Base-by-base conservation (phyloP, 2,329 filamentous ascomycete species). In the Arachnomyces sp. region DNA sequence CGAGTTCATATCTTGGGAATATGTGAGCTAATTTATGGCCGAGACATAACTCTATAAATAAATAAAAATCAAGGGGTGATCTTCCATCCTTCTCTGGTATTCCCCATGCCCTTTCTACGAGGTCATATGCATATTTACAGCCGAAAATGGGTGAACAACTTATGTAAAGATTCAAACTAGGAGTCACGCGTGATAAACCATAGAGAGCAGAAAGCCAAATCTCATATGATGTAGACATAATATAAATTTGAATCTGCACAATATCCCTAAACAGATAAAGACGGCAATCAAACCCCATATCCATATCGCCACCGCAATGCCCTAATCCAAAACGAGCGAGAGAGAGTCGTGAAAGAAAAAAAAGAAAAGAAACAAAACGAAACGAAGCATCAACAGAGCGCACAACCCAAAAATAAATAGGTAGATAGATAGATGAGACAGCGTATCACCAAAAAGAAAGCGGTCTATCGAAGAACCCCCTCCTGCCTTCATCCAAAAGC, bases 1-100 rank as follows among this genome's bases (percentile, higher is more conserved):
- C 11, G 39, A 50, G 34, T 58, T 52, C 40, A 45, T 67, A 17
- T 64, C 58, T 36, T 67, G 64, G 63, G 63, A 67, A 35, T 65
- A 55, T 46, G 53, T 61, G 9, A 25, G 21, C 21, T 25, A 25
- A 9, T n/a, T n/a, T n/a, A n/a, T n/a, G n/a, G n/a, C n/a, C 18
- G 64, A 61, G 7, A 48, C 56, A 12, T 52, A 55, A 29, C 30
- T 44, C 12, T 39, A 34, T 32, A 25, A 28, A 28, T 43, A 43
- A 21, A 30, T 18, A 7, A 7, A 29, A 6, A 17, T n/a, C n/a
- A n/a, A n/a, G n/a, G n/a, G n/a, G n/a, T n/a, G n/a, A n/a, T n/a
- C n/a, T n/a, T n/a, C n/a, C n/a, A n/a, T n/a, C n/a, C n/a, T n/a
- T n/a, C n/a, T n/a, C n/a, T n/a, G n/a, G n/a, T n/a, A n/a, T n/a